phyloP scores from a whole-genome alignment of 768 basidiomycete species.

The Tricholomella constricta region DNA sequence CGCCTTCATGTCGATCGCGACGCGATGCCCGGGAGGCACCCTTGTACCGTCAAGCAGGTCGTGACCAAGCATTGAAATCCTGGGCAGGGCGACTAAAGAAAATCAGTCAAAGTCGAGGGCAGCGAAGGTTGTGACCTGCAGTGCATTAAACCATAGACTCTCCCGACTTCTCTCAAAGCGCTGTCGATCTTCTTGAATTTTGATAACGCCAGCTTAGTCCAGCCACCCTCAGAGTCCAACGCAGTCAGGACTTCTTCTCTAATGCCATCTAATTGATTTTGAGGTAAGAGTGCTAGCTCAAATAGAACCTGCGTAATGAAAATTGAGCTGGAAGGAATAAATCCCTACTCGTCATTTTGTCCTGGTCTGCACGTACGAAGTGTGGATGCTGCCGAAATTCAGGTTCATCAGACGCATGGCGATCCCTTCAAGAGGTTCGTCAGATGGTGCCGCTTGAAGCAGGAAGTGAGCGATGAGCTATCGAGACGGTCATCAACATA shows the following conservation, averaged over 20 bases:
- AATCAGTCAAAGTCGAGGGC: background rate
- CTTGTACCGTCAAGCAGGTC: constrained; percentile 33
- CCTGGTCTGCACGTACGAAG: constrained; percentile 28
- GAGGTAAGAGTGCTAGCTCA: constrained; percentile 32
- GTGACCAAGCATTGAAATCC: constrained; percentile 28
- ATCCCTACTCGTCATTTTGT: background rate
- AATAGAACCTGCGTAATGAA: constrained; percentile 38
- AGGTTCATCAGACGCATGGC: constrained; percentile 39
- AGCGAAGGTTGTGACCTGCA: constrained; percentile 19
- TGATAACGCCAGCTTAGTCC: constrained; percentile 35
- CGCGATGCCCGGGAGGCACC: constrained; percentile 32
- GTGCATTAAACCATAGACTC: constrained; percentile 36
- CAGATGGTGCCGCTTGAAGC: constrained; percentile 28
- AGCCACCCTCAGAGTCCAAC: constrained; percentile 35
- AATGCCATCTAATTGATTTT: constrained; percentile 32
- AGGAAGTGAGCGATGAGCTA: constrained; percentile 32
- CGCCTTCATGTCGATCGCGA: constrained; percentile 36
- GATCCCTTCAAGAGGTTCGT: constrained; percentile 32
- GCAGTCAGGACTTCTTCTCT: constrained; percentile 33
- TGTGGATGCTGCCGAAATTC: constrained; percentile 43
- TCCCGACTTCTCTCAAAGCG: constrained; percentile 36
- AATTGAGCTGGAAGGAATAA: constrained; percentile 29
- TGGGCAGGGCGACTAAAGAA: constrained; percentile 31
- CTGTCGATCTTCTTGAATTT: constrained; percentile 39
- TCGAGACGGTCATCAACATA: background rate